Evolutionary conservation across 2,329 filamentous ascomycete genomes (phyloP), one percentile per base, ranked within the genome.

Genomic region (Claviceps arundinis): DNA sequence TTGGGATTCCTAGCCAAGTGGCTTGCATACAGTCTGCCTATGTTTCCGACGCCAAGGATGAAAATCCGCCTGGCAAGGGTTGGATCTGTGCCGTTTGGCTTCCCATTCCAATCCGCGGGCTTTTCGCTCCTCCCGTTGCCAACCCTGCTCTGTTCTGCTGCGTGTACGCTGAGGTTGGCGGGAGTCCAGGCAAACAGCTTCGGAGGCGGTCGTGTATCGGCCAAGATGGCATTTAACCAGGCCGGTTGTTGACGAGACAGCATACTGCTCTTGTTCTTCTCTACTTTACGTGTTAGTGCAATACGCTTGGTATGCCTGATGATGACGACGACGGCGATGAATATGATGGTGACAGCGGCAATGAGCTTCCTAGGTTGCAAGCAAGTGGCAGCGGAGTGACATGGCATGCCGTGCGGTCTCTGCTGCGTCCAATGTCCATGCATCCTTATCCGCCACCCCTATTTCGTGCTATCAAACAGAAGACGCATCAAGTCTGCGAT

Each of bases 1-100:
- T 78, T 68, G 1, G 68, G 60, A 8, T 81, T 70, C 19, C 77
- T 74, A 22, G 80, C 77, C 11, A 96, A 71, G 22, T 81, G 80
- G 62, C 84, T 82, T 26, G 90, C 89, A 56, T 90, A 80, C 26
- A 96, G 78, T 44, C 81, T 81, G 14, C 89, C 90, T 13, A 95
- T 73, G 62, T 89, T 94, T 38, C 90, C 90, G 11, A 86, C 64
- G 11, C 91, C 90, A 3, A 95, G 70, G 47, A 96, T 76, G 61
- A 93, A 81, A 55, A 95, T 83, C 37, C 82, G 76, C n/a, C 63
- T 63, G 38, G 62, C 50, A 30, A 59, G 53, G 48, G 62, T 56
- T 3, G 57, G 37, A 17, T 34, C 37, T 42, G 16, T 30, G 13
- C 41, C 16, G 19, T 37, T 22, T 4, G 34, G 40, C 17, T 19